phyloP scores from a whole-genome alignment of 805 yeast species.

The Yueomyces sp. region DNA sequence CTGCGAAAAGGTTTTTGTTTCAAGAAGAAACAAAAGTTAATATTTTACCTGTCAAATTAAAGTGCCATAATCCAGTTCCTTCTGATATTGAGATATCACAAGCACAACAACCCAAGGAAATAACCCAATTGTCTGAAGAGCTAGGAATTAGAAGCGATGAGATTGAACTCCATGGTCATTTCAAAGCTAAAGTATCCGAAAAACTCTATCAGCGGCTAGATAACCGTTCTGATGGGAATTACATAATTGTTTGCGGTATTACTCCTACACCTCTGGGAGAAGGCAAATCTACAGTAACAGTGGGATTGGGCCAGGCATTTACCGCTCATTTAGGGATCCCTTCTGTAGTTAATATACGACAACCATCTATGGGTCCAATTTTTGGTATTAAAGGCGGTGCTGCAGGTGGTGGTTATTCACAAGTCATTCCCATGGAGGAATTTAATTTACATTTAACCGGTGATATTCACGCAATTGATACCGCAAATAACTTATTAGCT shows the following conservation, averaged over 20 bases:
- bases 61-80: slow-evolving; percentile 59
- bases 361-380: slow-evolving; percentile 98
- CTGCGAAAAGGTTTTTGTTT: slow-evolving; percentile 49
- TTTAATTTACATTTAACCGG: slow-evolving; percentile 96
- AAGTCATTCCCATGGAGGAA: slow-evolving; percentile 98
- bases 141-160: slow-evolving; percentile 68
- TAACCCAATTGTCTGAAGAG: slow-evolving; percentile 63
- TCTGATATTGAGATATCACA: slow-evolving; percentile 85
- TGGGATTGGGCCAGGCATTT: slow-evolving; percentile 92
- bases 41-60: slow-evolving; percentile 45
- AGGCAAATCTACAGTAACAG: slow-evolving; percentile 93
- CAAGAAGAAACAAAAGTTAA: slow-evolving; percentile 29
- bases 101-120: slow-evolving; percentile 75
- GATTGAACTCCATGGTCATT: slow-evolving; percentile 78
- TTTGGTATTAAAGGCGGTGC: slow-evolving; percentile 99
- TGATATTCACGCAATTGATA: slow-evolving; percentile 91
- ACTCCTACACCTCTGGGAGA: slow-evolving; percentile 98
- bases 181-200: slow-evolving; percentile 77
- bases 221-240: slow-evolving; percentile 58
- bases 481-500: slow-evolving; percentile 85
- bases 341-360: slow-evolving; percentile 90
- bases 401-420: slow-evolving; percentile 97
- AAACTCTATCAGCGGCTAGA: slow-evolving; percentile 56
- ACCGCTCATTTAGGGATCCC: slow-evolving; percentile 79
- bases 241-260: slow-evolving; percentile 88